Conservation (phyloP, 1,284 basidiomycete species). For the Ceratobasidium sp. region DNA sequence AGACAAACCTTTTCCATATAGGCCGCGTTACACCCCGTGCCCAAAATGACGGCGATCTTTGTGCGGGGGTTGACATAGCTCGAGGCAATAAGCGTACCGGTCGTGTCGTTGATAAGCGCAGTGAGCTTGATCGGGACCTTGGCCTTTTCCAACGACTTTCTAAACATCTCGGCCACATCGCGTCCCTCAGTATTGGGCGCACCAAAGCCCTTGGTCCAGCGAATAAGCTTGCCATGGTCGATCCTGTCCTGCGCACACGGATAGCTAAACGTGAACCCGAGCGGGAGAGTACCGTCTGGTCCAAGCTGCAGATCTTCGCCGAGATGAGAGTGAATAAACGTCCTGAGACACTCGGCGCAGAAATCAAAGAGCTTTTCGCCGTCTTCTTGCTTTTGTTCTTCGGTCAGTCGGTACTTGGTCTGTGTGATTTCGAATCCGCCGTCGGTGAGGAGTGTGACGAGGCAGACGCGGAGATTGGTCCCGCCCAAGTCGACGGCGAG, state of each 20-base stretch:
- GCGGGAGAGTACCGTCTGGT: constrained; percentile 74
- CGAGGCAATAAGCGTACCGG: constrained; percentile 94
- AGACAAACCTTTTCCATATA: constrained; percentile 83
- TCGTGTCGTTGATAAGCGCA: constrained; percentile 95
- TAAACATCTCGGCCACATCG: constrained; percentile 93
- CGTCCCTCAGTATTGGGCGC: constrained; percentile 89
- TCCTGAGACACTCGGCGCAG: constrained; percentile 91
- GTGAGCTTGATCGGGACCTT: constrained; percentile 75
- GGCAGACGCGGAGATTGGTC: constrained; percentile 96
- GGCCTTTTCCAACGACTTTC: constrained; percentile 74
- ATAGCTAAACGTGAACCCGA: constrained; percentile 83
- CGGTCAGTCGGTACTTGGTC: constrained; percentile 93
- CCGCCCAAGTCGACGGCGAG: constrained; percentile 94
- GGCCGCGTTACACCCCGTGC: constrained; percentile 97
- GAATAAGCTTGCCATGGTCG: constrained; percentile 92
- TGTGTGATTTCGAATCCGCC: constrained; percentile 98
- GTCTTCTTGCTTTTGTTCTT: constrained; percentile 98
- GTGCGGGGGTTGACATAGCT: constrained; percentile 92
- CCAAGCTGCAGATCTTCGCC: constrained; percentile 60
- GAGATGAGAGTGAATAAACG: constrained; percentile 83
- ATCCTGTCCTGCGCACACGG: constrained; percentile 79
- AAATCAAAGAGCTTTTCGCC: constrained; percentile 96
- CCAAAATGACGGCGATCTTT: constrained; percentile 95
- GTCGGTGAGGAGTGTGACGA: constrained; percentile 87
- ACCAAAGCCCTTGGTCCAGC: constrained; percentile 99